These are phyloP conservation scores for Skeletonema grethae DNA, from an alignment of 108 stramenopile species.

Conservation along the genomic window DNA sequence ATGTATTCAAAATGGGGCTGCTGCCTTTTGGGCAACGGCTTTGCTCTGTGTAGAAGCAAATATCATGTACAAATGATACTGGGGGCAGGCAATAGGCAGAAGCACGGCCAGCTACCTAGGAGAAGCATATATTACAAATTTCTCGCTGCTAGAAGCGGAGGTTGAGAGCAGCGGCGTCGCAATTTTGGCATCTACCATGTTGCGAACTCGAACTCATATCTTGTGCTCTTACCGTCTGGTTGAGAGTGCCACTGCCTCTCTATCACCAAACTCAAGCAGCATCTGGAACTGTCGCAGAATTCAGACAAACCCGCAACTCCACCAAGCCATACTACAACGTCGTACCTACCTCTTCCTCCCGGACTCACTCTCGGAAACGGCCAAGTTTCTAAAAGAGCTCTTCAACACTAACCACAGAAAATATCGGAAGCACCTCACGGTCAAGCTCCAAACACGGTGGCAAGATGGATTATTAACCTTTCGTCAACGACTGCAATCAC, in stretches of 20 bases:
- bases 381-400: conserved; percentile 32
- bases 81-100: not conserved
- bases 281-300: not conserved
- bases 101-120: not conserved
- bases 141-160: not conserved
- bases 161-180: not conserved
- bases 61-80: not conserved
- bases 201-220: conserved; percentile 4
- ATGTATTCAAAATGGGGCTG: too few species aligned
- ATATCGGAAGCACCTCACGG: conserved; percentile 23
- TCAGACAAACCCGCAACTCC: not conserved
- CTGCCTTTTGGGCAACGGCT: too few species aligned
- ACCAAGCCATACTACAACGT: conserved; percentile 10
- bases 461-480: conserved; percentile 28
- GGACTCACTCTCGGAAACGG: conserved; percentile 25
- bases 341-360: conserved; percentile 50
- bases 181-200: not conserved
- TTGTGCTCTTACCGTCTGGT: not conserved
- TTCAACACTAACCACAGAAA: not conserved
- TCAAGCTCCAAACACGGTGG: conserved; percentile 42
- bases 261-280: not conserved
- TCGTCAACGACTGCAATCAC: conserved; percentile 9
- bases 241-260: not conserved
- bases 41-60: not conserved
- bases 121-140: not conserved